phyloP scores from a whole-genome alignment of 2,329 filamentous ascomycete species.

The Bipolaris gigantea region DNA sequence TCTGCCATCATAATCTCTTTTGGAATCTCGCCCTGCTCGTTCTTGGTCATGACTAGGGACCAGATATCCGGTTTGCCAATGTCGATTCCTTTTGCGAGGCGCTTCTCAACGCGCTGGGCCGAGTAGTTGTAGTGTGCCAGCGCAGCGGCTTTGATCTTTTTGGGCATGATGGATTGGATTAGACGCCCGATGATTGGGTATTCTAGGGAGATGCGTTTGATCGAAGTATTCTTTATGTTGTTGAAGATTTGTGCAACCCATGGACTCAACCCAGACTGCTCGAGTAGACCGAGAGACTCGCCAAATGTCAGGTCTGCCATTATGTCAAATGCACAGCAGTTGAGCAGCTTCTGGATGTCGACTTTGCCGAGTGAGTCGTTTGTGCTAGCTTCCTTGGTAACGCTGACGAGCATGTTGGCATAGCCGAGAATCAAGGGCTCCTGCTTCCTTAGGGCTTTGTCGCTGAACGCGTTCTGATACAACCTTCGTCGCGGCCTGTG shows the following conservation, averaged over 20 bases:
- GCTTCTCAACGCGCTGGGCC: not conserved
- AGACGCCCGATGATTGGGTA: not conserved
- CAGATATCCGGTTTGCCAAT: slow-evolving; percentile 42
- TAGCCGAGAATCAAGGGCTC: slow-evolving; percentile 41
- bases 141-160: slow-evolving; percentile 9
- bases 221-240: slow-evolving; percentile 7
- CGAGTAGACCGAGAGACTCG: slow-evolving; percentile 27
- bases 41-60: slow-evolving; percentile 38
- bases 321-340: not conserved
- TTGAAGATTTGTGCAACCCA: slow-evolving; percentile 37
- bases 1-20: slow-evolving; percentile 36
- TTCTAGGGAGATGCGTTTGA: not conserved
- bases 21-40: slow-evolving; percentile 18
- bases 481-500: not conserved
- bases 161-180: not conserved
- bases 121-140: slow-evolving; percentile 13
- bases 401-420: slow-evolving; percentile 18
- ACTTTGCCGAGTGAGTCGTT: not conserved
- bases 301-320: slow-evolving; percentile 39
- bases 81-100: slow-evolving; percentile 6
- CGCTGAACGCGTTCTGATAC: slow-evolving; percentile 41
- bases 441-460: slow-evolving; percentile 40
- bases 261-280: slow-evolving; percentile 20
- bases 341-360: not conserved
- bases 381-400: not conserved